Percentiles rank a stretch among this genome's conserved stretches.
Conservation (phyloP, 495 filamentous ascomycete genomes). For the Neurospora sp. region DNA sequence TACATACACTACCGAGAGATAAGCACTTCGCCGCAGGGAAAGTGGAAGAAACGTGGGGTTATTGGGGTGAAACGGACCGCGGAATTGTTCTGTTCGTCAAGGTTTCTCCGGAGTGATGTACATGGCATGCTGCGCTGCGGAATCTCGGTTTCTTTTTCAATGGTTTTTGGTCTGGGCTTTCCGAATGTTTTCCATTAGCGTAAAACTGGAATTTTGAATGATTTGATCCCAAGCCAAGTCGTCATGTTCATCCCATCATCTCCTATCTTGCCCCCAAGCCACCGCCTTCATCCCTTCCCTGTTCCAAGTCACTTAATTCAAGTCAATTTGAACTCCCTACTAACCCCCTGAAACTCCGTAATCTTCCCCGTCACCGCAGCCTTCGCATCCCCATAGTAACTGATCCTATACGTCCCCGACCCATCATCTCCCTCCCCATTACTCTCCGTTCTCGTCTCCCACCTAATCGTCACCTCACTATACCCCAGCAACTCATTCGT, state of each 20-base stretch:
- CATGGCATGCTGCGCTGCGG: neutral
- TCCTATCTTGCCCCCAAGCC: neutral
- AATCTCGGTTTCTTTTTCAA: neutral
- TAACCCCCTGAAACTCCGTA: conserved; percentile 61
- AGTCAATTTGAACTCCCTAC: conserved; percentile 47
- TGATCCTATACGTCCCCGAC: conserved; percentile 65
- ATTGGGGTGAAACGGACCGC: too few relatives aligned
- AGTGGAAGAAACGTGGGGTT: too few relatives aligned
- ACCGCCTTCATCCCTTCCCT: neutral
- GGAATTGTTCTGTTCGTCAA: too few relatives aligned
- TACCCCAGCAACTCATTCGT: conserved; percentile 61
- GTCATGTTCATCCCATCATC: neutral
- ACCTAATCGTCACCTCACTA: conserved; percentile 66
- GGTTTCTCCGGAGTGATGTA: too few relatives aligned
- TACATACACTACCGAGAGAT: too few relatives aligned
- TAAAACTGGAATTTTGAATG: neutral
- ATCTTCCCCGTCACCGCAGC: conserved; percentile 60
- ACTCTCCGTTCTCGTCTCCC: conserved; percentile 55
- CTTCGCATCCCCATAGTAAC: conserved; percentile 70
- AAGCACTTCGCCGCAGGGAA: too few relatives aligned
- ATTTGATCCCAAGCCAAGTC: too few relatives aligned
- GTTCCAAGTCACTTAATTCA: conserved; percentile 7
- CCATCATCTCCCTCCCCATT: conserved; percentile 44
- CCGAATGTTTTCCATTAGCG: neutral
- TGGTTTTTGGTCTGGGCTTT: neutral